Base-by-base conservation (phyloP, 139 green algal species). In the Chlamydomonas sp. region DNA sequence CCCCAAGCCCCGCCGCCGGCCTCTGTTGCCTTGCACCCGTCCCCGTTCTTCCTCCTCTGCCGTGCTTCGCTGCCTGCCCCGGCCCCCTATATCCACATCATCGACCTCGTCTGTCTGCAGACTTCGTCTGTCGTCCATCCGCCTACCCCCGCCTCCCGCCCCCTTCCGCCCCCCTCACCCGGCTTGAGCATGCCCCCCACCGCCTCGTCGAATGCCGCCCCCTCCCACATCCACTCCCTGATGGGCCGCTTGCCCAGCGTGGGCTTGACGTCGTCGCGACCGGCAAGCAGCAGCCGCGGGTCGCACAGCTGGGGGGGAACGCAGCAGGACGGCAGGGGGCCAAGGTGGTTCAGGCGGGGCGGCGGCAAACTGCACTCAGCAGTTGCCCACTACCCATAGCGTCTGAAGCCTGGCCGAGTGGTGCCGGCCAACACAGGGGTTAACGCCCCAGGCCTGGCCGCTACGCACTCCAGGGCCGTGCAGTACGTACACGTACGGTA, bases 221-320 rank as follows among this genome's bases (percentile, higher is more conserved):
- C 82, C 62, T 86, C 71, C 91, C 91, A 94, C 91, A 94, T 94
- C 91, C 91, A 94, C 62, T 69, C 68, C 15, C 78, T 63, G 3
- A 92, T 76, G 1, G 77, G 80, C 68, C 63, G 79, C 49, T 77
- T 68, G 18, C 64, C 18, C 49, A 89, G 78, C 69, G 59, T 18
- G 0, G 77, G 7, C 15, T 59, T 57, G 16, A 88, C 14, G 10
- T 94, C 87, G 5, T 71, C 63, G 1, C 87, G 89, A 4, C 84
- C 89, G 10, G 81, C 79, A 15, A 94, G 84, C 60, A 94, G 74
- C 69, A 94, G 84, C 20, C 91, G 87, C 3, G 91, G 91, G 18
- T 94, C 91, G 58, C 88, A 91, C 57, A 94, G 80, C 91, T 94
- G 89, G 14, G 78, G 57, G 61, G 0, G 58, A 57, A n/a, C 12